Evolutionary conservation across 2,329 filamentous ascomycete genomes (phyloP).

Genomic region (Penicillium sp.): DNA sequence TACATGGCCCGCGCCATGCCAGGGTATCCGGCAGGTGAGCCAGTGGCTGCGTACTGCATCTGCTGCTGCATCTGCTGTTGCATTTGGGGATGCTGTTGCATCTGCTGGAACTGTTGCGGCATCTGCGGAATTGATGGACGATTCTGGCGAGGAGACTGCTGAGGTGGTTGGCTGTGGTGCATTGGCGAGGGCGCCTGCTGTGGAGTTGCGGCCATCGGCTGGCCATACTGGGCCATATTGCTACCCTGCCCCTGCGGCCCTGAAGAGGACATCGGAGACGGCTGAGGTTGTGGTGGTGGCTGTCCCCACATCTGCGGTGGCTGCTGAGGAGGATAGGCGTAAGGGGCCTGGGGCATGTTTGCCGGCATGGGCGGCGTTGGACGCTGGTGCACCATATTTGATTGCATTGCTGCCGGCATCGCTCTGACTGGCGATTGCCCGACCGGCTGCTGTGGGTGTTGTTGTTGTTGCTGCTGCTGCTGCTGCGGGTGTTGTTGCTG

Average conservation of each 20-base stretch:
- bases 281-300: constrained; percentile 58
- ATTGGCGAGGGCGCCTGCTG: constrained; percentile 37
- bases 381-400: constrained; percentile 60
- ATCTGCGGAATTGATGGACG: constrained; percentile 34
- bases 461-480: constrained; percentile 54
- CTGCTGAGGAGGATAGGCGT: constrained; percentile 55
- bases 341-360: constrained; percentile 41
- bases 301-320: constrained; percentile 61
- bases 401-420: constrained; percentile 55
- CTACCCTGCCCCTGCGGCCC: constrained; percentile 34
- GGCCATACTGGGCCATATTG: constrained; percentile 34
- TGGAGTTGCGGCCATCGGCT: constrained; percentile 35
- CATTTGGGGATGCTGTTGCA: constrained; percentile 34
- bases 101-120: constrained; percentile 30
- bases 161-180: constrained; percentile 30
- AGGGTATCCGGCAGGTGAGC: constrained; percentile 28
- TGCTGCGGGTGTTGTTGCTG: constrained; percentile 61
- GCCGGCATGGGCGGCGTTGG: constrained; percentile 54
- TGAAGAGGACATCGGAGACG: constrained; percentile 45
- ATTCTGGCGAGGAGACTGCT: constrained; percentile 40
- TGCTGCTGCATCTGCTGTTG: constrained; percentile 29
- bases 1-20: constrained; percentile 35
- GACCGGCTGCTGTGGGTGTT: constrained; percentile 65
- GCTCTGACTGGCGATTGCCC: constrained; percentile 67
- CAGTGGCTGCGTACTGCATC: constrained; percentile 30